Evolutionary conservation across 2,329 filamentous ascomycete genomes (phyloP), one percentile per base, ranked within the genome.

Genomic region (Pseudocercospora cruenta): DNA sequence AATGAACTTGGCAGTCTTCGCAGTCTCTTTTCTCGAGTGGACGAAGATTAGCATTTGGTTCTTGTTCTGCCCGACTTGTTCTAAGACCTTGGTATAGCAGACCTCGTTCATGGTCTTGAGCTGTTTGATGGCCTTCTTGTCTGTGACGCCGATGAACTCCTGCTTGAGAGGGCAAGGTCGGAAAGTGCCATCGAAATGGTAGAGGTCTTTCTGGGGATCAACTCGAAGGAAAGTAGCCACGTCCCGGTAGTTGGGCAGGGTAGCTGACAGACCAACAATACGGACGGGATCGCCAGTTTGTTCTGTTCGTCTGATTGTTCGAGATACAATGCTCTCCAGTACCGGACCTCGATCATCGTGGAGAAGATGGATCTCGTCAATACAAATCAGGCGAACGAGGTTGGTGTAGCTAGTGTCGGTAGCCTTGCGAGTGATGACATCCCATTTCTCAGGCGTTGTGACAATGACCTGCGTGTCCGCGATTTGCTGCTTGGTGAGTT

Each of bases 41-140:
- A 99, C 95, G 76, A 99, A 99, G 66, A 99, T 97, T 45, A 99
- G 88, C 94, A 99, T 97, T 79, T 99, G 95, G 74, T 99, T 97
- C 69, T 92, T 89, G 75, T 96, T 91, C 66, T 91, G 90, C 6
- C 95, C 95, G 31, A 97, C 94, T 76, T 98, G 94, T 79, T 99
- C 95, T 62, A 99, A 87, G 28, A 97, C 94, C 80, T 99, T 99
- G 70, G 90, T 96, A 79, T 99, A 99, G 65, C 93, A 97, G 62
- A 99, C 94, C 73, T 99, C 95, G 76, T 99, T 99, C 95, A 99
- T 99, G 0, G 92, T 96, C 85, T 98, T 97, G 62, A 99, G 84
- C 79, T 99, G 95, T 81, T 98, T 99, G 81, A 99, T 99, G 5
- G 95, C 92, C 79, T 98, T 98, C 82, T 95, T 96, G 72, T 99